phyloP scores from a whole-genome alignment of 768 basidiomycete species.

The Suillus fuscotomentosus region DNA sequence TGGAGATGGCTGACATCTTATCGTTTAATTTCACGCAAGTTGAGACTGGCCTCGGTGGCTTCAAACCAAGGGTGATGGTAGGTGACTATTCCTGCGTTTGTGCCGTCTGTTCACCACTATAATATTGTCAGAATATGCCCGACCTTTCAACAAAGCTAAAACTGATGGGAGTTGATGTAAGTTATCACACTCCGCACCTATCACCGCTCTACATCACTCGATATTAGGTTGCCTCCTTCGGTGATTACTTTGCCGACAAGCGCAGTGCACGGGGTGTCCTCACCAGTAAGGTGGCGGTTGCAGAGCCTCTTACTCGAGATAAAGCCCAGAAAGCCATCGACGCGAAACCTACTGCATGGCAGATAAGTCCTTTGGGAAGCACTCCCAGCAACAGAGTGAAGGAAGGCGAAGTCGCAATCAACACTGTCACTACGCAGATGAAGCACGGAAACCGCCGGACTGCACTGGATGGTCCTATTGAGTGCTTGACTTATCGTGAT shows the following conservation, averaged over 20 bases:
- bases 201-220: background rate
- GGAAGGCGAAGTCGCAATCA: slow-evolving; percentile 4
- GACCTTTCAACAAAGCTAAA: slow-evolving; percentile 69
- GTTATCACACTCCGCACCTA: slow-evolving; percentile 9
- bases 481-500: slow-evolving; percentile 66
- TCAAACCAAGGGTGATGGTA: slow-evolving; percentile 45
- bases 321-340: background rate
- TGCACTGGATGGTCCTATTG: slow-evolving; percentile 42
- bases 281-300: slow-evolving; percentile 3
- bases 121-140: slow-evolving; percentile 43
- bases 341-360: slow-evolving; percentile 8
- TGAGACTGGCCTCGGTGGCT: slow-evolving; percentile 38
- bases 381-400: background rate
- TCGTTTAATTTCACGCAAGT: slow-evolving; percentile 69
- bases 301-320: background rate
- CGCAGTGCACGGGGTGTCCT: slow-evolving; percentile 19
- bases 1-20: slow-evolving; percentile 75
- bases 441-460: slow-evolving; percentile 12
- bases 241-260: slow-evolving; percentile 69
- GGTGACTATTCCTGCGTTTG: background rate
- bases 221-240: slow-evolving; percentile 59
- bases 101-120: slow-evolving; percentile 1
- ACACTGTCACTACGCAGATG: background rate
- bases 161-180: slow-evolving; percentile 56
- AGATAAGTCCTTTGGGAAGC: slow-evolving; percentile 10